Base-by-base conservation (phyloP, 768 basidiomycete genomes). In the Hemileccinum rubropunctum region DNA sequence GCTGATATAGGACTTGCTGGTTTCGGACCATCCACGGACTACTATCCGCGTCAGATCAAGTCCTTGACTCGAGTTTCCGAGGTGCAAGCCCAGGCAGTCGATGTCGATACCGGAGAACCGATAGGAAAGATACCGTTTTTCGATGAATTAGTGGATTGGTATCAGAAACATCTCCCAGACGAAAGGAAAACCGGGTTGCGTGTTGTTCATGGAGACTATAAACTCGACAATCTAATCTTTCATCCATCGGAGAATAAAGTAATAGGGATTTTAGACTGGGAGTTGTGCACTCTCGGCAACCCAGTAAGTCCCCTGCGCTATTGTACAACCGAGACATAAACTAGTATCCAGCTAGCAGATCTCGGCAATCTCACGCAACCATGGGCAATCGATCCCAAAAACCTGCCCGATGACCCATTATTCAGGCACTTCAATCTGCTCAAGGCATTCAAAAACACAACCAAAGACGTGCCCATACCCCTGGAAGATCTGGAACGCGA, bases 161-260 rank as follows among this genome's bases (percentile, higher is more conserved):
- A 93, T 68, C 70, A 73, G 52, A 66, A 69, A 26, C 79, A 90
- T 61, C 70, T 91, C 23, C 94, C 91, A 2, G 81, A 91, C 59
- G 92, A 95, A 69, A 72, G 64, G 54, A 82, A 82, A 64, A 79
- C 78, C 1, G 91, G 89, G 1, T 73, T 80, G 47, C 83, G 90
- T n/a, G 84, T 99, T 55, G 93, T 98, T 6, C 95, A 98, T 64
- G 95, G 95, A 23, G 95, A 99, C 68, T 98, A 91, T 66, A 99
- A 99, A 67, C 75, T 95, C n/a, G 95, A 99, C 69, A 99, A 99
- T 67, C 67, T 99, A 56, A 79, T 98, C 55, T 98, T 97, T 70
- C 95, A 98, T 59, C 86, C 88, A 0, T 91, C 85, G 0, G 86
- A 98, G 68, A 91, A 94, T 53, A 76, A 80, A 36, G 94, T 98